These are phyloP conservation scores for Ciborinia camelliae DNA, from an alignment of 2,329 filamentous ascomycete genomes.

Conservation along the genomic window DNA sequence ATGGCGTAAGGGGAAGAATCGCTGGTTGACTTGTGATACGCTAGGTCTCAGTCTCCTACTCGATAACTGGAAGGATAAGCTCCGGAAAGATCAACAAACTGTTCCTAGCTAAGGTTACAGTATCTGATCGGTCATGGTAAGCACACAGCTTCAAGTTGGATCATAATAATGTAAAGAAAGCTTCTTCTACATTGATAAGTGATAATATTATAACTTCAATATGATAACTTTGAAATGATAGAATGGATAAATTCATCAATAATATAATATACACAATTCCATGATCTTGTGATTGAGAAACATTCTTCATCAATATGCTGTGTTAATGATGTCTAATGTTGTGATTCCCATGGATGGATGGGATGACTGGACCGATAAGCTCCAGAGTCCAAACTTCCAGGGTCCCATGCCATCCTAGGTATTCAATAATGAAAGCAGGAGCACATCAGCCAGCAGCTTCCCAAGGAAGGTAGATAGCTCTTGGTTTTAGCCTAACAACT, in stretches of 20 bases:
- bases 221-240: background rate
- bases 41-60: background rate
- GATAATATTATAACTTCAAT: background rate
- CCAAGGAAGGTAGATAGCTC: conserved; percentile 4
- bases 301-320: background rate
- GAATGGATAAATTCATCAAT: background rate
- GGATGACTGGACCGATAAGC: too few species aligned
- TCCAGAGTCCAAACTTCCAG: background rate
- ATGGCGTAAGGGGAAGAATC: conserved; percentile 5
- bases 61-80: background rate
- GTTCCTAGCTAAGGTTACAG: too few species aligned
- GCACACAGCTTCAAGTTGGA: background rate
- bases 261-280: background rate
- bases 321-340: too few species aligned
- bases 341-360: conserved; percentile 1
- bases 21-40: background rate
- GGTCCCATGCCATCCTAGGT: conserved; percentile 7
- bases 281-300: background rate
- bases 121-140: too few species aligned
- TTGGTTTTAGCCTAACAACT: conserved; percentile 10
- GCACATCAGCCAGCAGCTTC: background rate
- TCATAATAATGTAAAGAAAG: background rate
- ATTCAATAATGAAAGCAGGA: background rate
- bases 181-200: background rate
- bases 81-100: background rate